Percentiles rank a stretch among this genome's conserved stretches.
phyloP scores from a whole-genome alignment of 2,329 filamentous ascomycete species.

The Fusarium napiforme region DNA sequence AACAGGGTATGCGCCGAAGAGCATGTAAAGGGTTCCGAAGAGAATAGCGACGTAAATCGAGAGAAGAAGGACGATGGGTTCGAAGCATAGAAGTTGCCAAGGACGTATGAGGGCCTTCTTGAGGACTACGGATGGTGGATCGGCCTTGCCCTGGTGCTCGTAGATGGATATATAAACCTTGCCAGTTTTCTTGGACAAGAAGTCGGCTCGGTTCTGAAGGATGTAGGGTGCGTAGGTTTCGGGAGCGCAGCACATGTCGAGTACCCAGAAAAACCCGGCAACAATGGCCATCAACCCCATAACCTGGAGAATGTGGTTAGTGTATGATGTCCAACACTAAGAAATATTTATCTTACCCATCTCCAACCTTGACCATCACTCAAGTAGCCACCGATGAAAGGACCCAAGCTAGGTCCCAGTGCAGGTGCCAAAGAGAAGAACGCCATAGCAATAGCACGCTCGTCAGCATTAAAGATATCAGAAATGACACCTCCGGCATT shows the following conservation, averaged over 20 bases:
- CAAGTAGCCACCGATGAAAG: constrained; percentile 72
- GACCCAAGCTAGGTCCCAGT: constrained; percentile 68
- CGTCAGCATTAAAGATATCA: constrained; percentile 67
- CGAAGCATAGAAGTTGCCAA: constrained; percentile 71
- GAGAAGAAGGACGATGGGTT: constrained; percentile 73
- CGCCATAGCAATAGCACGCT: constrained; percentile 68
- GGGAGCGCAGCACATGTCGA: constrained; percentile 61
- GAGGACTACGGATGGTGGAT: constrained; percentile 59
- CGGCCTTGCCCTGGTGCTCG: constrained; percentile 56
- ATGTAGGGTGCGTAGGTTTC: constrained; percentile 70
- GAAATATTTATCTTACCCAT: constrained; percentile 50
- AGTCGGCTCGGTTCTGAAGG: constrained; percentile 62
- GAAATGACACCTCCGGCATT: constrained; percentile 72
- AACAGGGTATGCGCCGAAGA: constrained; percentile 67
- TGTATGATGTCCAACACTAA: fast-evolving
- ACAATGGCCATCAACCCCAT: constrained; percentile 71
- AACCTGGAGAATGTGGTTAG: constrained; percentile 52
- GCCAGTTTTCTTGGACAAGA: constrained; percentile 62
- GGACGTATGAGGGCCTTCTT: constrained; percentile 68
- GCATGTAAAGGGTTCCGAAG: constrained; percentile 65
- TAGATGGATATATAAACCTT: constrained; percentile 64
- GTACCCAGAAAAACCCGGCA: constrained; percentile 66
- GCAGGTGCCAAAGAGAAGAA: constrained; percentile 72
- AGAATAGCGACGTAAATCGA: constrained; percentile 71
- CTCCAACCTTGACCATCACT: constrained; percentile 69